Percentiles rank a stretch among this genome's conserved stretches.
Conservation (phyloP, 108 stramenopile species). For the Cyclotella choctawhatcheeana region DNA sequence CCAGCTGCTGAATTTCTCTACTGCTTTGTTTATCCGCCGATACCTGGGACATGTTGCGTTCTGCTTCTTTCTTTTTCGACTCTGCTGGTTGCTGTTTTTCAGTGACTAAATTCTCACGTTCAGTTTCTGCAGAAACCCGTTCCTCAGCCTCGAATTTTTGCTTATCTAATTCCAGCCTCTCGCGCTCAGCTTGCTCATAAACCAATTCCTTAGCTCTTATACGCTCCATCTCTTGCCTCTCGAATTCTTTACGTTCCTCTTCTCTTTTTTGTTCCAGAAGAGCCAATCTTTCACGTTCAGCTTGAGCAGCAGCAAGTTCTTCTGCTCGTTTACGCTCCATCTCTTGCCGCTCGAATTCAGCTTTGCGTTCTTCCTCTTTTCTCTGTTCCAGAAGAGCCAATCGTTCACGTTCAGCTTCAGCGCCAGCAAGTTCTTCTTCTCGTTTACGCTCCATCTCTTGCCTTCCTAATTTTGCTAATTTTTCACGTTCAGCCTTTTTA, state of each 20-base stretch:
- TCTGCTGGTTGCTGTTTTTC: not conserved
- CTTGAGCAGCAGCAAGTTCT: conserved; percentile 1
- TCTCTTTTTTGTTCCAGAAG: conserved; percentile 1
- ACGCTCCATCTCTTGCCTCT: not conserved
- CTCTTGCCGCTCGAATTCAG: not conserved
- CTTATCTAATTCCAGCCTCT: conserved; percentile 12
- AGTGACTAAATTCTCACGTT: not conserved
- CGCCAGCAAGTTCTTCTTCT: not conserved
- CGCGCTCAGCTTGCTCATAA: not conserved
- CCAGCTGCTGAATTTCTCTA: conserved; percentile 48
- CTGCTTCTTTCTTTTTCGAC: conserved; percentile 3
- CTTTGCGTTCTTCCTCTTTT: not conserved
- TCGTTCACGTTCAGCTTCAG: conserved; percentile 6
- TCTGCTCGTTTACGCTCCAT: not conserved
- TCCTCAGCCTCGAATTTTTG: conserved; percentile 20
- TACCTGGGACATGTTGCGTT: not conserved
- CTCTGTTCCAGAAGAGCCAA: not conserved
- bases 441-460: not conserved
- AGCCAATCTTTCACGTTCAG: not conserved
- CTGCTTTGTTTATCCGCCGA: not conserved
- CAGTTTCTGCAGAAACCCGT: conserved; percentile 15
- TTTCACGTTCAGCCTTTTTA: not conserved
- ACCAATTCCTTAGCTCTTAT: not conserved
- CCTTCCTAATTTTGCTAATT: not conserved
- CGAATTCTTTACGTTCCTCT: conserved; percentile 1